These are phyloP conservation scores for Orbilia ellipsospora DNA, from an alignment of 2,329 filamentous ascomycete genomes.

Conservation along the genomic window DNA sequence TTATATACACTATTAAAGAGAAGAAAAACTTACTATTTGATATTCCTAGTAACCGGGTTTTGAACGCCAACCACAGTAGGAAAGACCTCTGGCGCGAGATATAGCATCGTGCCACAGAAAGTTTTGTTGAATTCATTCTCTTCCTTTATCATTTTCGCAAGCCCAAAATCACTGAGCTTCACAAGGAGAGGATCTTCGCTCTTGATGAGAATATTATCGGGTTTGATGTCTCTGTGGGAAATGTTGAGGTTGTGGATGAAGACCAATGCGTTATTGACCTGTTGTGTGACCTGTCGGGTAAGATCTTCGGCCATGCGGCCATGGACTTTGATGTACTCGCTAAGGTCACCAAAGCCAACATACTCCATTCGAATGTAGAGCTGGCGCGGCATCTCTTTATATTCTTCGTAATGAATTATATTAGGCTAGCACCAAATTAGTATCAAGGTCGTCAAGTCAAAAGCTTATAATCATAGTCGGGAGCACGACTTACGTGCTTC, in stretches of 20 bases:
- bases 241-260: conserved; percentile 90
- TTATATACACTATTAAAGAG: conserved; percentile 60
- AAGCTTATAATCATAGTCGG: conserved; percentile 6
- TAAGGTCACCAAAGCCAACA: conserved; percentile 83
- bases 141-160: conserved; percentile 92
- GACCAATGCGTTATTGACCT: conserved; percentile 82
- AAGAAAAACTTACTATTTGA: conserved; percentile 54
- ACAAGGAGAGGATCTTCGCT: conserved; percentile 78
- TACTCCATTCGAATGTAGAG: conserved; percentile 99
- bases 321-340: conserved; percentile 73
- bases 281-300: conserved; percentile 77
- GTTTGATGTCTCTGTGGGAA: conserved; percentile 98
- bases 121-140: conserved; percentile 93
- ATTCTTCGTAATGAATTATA: conserved; percentile 90
- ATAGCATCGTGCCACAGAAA: conserved; percentile 94
- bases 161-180: conserved; percentile 94
- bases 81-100: conserved; percentile 97
- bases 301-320: conserved; percentile 74
- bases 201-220: conserved; percentile 92
- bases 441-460: conserved; percentile 7
- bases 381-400: conserved; percentile 81
- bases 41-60: conserved; percentile 55
- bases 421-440: conserved; percentile 70
- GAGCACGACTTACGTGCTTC: conserved; percentile 74
- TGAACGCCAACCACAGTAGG: conserved; percentile 65